These are phyloP conservation scores for Schizochytrium sp. DNA, from an alignment of 108 stramenopile species.

Conservation along the genomic window DNA sequence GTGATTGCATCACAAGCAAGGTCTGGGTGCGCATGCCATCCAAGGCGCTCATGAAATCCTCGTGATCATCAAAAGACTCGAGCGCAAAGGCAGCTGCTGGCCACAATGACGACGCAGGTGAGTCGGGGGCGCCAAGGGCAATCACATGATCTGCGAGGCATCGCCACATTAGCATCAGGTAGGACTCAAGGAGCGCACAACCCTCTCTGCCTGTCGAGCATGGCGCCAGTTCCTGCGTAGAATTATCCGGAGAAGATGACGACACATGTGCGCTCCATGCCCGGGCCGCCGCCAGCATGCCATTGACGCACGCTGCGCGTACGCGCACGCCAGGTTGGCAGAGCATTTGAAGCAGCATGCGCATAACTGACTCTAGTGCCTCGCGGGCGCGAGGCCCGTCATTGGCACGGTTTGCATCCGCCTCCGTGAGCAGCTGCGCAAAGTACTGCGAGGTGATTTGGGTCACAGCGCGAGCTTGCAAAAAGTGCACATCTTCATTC, in stretches of 20 bases:
- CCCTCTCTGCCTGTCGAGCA: neutral
- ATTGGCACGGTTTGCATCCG: neutral
- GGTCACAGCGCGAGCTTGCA: neutral
- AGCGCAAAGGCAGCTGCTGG: neutral
- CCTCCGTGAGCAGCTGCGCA: neutral
- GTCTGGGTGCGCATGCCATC: neutral
- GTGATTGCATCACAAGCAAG: neutral
- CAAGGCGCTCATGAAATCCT: neutral
- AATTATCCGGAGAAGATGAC: neutral
- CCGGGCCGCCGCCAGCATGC: neutral
- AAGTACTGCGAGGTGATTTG: neutral
- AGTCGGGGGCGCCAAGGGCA: neutral
- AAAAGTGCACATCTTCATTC: neutral
- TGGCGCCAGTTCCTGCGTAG: no score
- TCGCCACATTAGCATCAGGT: neutral
- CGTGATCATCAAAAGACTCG: neutral
- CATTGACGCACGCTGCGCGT: neutral
- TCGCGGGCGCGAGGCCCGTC: neutral
- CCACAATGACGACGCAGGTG: neutral
- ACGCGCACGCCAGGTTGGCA: slow-evolving; percentile 1
- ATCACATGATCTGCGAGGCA: slow-evolving; percentile 3
- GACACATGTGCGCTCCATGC: neutral
- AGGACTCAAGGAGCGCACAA: neutral
- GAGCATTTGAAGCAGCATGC: neutral
- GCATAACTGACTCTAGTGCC: neutral